Evolutionary conservation across 2,329 filamentous ascomycete species (phyloP), one percentile per base, ranked within the genome.

Genomic region (Aspergillus fumigatus): DNA sequence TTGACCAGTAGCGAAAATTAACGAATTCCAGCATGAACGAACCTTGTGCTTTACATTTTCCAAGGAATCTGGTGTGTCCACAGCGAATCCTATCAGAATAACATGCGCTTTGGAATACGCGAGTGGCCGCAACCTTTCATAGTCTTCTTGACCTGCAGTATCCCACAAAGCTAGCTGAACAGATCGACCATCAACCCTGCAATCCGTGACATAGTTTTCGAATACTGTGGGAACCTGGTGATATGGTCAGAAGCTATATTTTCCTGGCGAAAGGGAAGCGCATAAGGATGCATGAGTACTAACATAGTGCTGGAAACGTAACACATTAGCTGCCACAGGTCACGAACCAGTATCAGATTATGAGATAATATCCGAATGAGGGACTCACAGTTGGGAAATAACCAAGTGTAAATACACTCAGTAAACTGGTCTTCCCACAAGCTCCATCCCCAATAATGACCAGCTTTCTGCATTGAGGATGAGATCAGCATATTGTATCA

Each of bases 121-220:
- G 52, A 99, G 82, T 52, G 94, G 94, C 62, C 94, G 88, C 77
- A 99, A 80, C 72, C 94, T 84, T 76, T 99, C 94, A 75, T 99
- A 99, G 73, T 99, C 94, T 82, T 99, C 94, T 76, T 99, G 94
- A 59, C 94, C 94, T 52, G 94, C 94, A n/a, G 94, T 99, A 86
- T 99, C 94, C 94, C 94, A 99, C 67, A 99, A 80, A 52, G 94
- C 94, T 62, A 99, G 83, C 79, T 99, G 94, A 41, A 99, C 94
- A n/a, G 91, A 96, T 74, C 96, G 96, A 70, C 94, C 94, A 73
- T 99, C 94, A 59, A 99, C 94, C 78, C 93, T 85, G 77, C 94
- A 99, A 78, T 99, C 94, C 66, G 94, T 99, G 63, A 99, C 94
- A 71, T 99, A 99, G 79, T 99, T 99, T 73, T 99, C 94, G 76